Conservation (phyloP, 1,284 basidiomycete genomes). For the Melampsora abietis-canadensis region DNA sequence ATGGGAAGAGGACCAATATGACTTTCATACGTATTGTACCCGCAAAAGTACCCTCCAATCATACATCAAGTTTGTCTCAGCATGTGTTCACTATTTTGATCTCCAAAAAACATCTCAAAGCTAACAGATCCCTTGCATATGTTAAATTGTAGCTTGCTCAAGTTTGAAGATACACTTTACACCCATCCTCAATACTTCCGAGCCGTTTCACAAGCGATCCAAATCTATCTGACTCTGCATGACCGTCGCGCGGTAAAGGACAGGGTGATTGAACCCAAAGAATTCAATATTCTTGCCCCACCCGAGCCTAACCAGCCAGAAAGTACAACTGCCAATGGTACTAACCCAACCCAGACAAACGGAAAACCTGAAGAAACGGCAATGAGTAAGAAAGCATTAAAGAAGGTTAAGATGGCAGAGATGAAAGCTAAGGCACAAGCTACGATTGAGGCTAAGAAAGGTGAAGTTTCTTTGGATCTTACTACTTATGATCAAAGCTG, state of each 20-base stretch:
- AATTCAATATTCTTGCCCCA: constrained; percentile 28
- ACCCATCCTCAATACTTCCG: constrained; percentile 12
- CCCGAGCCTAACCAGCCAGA: neutral
- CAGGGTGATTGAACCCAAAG: constrained; percentile 7
- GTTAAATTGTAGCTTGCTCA: constrained; percentile 15
- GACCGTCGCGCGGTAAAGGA: constrained; percentile 5
- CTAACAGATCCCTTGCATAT: neutral
- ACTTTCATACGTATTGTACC: constrained; percentile 94
- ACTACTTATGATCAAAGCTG: too few relatives aligned
- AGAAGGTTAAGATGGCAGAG: constrained; percentile 40
- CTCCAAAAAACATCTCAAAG: neutral
- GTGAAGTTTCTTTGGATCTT: neutral
- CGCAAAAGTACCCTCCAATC: constrained; percentile 82
- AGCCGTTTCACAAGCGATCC: constrained; percentile 22
- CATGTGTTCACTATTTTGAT: neutral
- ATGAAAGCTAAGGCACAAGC: constrained; percentile 39
- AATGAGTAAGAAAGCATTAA: constrained; percentile 34
- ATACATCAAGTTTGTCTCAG: constrained; percentile 59
- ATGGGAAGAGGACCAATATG: constrained; percentile 79
- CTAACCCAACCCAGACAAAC: neutral
- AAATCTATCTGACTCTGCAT: constrained; percentile 24
- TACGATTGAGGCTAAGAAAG: constrained; percentile 39
- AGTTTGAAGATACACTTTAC: constrained; percentile 39
- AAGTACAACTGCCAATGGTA: neutral
- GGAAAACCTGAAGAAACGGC: constrained; percentile 1